Evolutionary conservation across 192 early-diverging fungal species (phyloP), one percentile per base, ranked within the genome.

Genomic region (Coemansia sp.): DNA sequence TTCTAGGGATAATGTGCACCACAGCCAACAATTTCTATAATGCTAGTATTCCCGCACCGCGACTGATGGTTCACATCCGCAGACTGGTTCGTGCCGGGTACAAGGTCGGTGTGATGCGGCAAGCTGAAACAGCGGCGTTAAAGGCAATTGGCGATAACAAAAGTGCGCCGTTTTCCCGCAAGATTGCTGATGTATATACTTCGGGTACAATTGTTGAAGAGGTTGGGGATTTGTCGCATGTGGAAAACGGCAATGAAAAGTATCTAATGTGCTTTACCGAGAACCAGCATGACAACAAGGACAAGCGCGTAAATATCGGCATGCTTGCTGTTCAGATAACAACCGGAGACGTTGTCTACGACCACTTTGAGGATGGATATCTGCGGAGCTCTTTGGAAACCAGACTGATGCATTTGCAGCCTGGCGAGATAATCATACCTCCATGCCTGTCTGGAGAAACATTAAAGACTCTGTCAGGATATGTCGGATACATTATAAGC

Each of bases 201-300:
- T 85, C 88, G 0, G 95, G 95, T 16, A 98, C 98, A 1, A 71
- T 99, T 42, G 90, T 95, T 5, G 98, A 99, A 62, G 85, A 91
- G 13, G 87, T 89, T 21, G 68, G 95, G 26, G 66, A 94, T 21
- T 91, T 89, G 0, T 85, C 83, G 16, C 90, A 95, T 48, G 87
- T 91, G 77, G 86, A 87, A 13, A 39, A 11, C 8, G 45, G 65
- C 26, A 48, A 22, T 32, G 67, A 74, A 48, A 96, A 92, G 13
- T 98, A 92, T 67, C 94, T 95, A 72, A 90, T 98, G 90, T 76
- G 88, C 18, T 87, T 96, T 63, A 92, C 92, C 62, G 93, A 91
- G 71, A 36, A 47, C 42, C 43, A 26, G 39, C 61, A 69, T 19
- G 51, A 40, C 10, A 19, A n/a, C 13, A 65, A 49, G 39, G 72